Percentiles rank a stretch among this genome's conserved stretches.
Evolutionary conservation across 2,329 filamentous ascomycete genomes (phyloP).

Genomic region (Cladosporium sp.): DNA sequence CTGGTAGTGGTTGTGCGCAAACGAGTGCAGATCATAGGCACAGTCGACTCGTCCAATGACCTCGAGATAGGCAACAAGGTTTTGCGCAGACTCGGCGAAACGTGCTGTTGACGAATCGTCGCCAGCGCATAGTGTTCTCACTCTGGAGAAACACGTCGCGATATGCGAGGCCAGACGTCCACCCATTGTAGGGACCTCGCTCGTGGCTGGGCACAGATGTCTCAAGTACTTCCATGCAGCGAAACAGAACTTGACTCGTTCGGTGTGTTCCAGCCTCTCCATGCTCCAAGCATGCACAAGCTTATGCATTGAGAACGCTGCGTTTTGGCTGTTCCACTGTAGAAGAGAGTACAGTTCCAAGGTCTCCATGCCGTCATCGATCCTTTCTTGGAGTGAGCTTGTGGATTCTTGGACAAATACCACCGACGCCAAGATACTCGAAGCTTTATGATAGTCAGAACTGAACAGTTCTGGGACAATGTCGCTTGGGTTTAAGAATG

Average conservation of each 20-base stretch:
- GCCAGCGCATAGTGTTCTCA: background rate
- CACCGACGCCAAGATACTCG: background rate
- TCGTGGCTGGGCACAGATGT: background rate
- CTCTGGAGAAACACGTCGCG: background rate
- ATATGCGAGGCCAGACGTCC: background rate
- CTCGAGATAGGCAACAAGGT: background rate
- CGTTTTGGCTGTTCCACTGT: constrained; percentile 25
- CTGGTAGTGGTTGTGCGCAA: background rate
- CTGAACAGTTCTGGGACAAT: background rate
- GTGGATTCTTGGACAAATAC: background rate
- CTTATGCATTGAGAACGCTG: constrained; percentile 29
- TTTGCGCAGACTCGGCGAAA: background rate
- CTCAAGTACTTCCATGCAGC: background rate
- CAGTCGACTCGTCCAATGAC: background rate
- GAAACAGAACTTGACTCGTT: background rate
- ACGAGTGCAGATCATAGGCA: background rate
- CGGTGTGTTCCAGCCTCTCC: background rate
- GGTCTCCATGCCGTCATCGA: constrained; percentile 5
- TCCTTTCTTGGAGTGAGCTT: background rate
- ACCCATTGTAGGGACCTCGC: background rate
- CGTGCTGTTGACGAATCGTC: rapidly evolving
- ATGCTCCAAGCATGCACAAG: constrained; percentile 28
- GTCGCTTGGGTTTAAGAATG: background rate
- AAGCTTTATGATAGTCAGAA: background rate
- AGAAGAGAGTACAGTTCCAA: constrained; percentile 25